These are phyloP conservation scores for Exophiala phaeomuriformis DNA, from an alignment of 2,329 filamentous ascomycete genomes.

Conservation along the genomic window DNA sequence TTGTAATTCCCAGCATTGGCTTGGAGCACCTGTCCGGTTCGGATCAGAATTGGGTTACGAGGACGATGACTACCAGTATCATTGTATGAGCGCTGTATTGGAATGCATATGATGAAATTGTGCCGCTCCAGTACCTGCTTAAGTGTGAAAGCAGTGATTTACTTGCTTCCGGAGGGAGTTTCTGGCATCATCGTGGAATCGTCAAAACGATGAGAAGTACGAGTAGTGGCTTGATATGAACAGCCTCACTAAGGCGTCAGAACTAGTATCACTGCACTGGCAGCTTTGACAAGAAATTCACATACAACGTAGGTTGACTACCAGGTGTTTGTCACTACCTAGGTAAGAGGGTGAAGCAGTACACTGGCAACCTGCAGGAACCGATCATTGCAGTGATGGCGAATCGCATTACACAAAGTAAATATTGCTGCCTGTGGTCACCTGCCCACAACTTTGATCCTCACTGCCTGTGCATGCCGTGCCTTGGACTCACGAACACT, in stretches of 20 bases:
- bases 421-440: not conserved
- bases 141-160: too few relatives aligned
- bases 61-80: slow-evolving; percentile 5
- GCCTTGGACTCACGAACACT: not conserved
- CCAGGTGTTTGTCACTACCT: too few relatives aligned
- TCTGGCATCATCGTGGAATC: too few relatives aligned
- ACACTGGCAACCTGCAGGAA: not conserved
- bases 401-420: not conserved
- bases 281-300: too few relatives aligned
- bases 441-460: not conserved
- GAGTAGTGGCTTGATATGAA: too few relatives aligned
- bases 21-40: not conserved
- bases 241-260: too few relatives aligned
- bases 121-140: too few relatives aligned
- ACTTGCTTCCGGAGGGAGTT: too few relatives aligned
- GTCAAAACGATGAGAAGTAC: too few relatives aligned
- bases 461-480: not conserved
- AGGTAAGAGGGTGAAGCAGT: too few relatives aligned
- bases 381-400: not conserved
- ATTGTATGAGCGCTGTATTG: slow-evolving; percentile 6
- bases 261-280: too few relatives aligned
- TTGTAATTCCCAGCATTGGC: slow-evolving; percentile 9
- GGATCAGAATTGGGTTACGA: slow-evolving; percentile 1
- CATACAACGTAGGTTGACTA: too few relatives aligned
- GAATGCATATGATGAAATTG: not conserved